These are phyloP conservation scores for Aspergillus carbonarius DNA, from an alignment of 2,329 filamentous ascomycete species.

Conservation along the genomic window DNA sequence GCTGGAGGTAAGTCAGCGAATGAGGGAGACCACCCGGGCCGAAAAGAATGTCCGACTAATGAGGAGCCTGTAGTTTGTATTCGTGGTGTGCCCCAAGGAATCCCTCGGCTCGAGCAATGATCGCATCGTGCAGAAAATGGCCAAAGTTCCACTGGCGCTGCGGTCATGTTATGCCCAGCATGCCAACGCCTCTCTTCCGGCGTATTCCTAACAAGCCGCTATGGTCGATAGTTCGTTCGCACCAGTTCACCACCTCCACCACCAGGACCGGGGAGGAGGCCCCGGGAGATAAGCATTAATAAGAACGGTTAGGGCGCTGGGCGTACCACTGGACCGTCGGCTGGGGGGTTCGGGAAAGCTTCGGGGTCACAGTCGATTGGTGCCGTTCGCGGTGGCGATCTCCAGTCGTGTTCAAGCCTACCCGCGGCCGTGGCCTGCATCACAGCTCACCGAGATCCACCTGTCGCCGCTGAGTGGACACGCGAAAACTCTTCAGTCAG, in stretches of 20 bases:
- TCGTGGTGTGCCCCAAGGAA: slow-evolving; percentile 2
- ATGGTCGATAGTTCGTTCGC: neutral
- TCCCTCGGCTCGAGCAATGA: neutral
- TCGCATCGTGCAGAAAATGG: slow-evolving; percentile 9
- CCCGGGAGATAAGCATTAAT: neutral
- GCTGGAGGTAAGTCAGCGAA: slow-evolving; percentile 15
- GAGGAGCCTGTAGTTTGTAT: slow-evolving; percentile 11
- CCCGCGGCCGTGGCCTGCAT: slow-evolving; percentile 8
- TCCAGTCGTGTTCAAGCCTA: slow-evolving; percentile 8
- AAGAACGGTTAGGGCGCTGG: neutral
- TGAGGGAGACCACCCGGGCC: neutral
- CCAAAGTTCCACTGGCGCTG: slow-evolving; percentile 10
- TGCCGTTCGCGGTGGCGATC: neutral
- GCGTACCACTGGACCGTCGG: neutral
- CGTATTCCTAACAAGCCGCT: slow-evolving; percentile 6
- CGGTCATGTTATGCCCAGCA: slow-evolving; percentile 15
- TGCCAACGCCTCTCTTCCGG: slow-evolving; percentile 13
- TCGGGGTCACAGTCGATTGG: neutral
- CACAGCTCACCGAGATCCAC: neutral
- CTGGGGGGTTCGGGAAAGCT: neutral
- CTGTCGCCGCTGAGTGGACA: neutral
- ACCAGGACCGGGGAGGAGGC: neutral
- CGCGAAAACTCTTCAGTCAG: slow-evolving; percentile 6
- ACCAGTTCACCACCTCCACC: neutral
- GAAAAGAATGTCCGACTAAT: neutral